Conservation (phyloP, 2,329 filamentous ascomycete species). For the Exserohilum turcica region DNA sequence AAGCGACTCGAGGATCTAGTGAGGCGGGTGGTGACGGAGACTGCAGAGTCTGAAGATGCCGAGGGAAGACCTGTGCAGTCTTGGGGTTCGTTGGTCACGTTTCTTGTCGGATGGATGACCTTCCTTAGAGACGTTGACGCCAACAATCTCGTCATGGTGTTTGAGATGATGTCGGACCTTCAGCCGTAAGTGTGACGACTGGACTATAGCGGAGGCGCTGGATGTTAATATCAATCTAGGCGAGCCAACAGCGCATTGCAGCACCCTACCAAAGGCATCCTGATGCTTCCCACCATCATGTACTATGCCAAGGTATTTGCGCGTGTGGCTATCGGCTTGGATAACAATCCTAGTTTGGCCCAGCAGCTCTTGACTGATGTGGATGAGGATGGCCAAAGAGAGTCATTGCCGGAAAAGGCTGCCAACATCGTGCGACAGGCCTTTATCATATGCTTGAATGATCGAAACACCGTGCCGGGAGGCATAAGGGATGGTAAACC, state of each 20-base stretch:
- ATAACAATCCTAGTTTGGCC: slow-evolving; percentile 78
- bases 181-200: slow-evolving; percentile 65
- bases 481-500: slow-evolving; percentile 65
- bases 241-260: slow-evolving; percentile 82
- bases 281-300: slow-evolving; percentile 83
- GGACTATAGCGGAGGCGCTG: not conserved
- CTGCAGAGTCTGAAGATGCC: slow-evolving; percentile 59
- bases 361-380: slow-evolving; percentile 62
- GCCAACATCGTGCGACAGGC: slow-evolving; percentile 89
- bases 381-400: slow-evolving; percentile 68
- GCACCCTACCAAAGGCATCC: slow-evolving; percentile 76
- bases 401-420: slow-evolving; percentile 83
- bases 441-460: slow-evolving; percentile 86
- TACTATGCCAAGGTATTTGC: slow-evolving; percentile 80
- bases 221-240: slow-evolving; percentile 43
- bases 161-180: slow-evolving; percentile 73
- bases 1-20: slow-evolving; percentile 33
- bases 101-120: slow-evolving; percentile 79
- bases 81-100: slow-evolving; percentile 78
- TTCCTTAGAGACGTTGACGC: slow-evolving; percentile 83
- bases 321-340: slow-evolving; percentile 81
- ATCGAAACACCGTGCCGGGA: slow-evolving; percentile 69
- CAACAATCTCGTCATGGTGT: slow-evolving; percentile 74
- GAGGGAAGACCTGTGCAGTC: slow-evolving; percentile 62
- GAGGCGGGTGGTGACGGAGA: slow-evolving; percentile 48